Percentiles rank a stretch among this genome's conserved stretches.
Conservation (phyloP, 345 rosid species). For the Syzygium aromaticum region DNA sequence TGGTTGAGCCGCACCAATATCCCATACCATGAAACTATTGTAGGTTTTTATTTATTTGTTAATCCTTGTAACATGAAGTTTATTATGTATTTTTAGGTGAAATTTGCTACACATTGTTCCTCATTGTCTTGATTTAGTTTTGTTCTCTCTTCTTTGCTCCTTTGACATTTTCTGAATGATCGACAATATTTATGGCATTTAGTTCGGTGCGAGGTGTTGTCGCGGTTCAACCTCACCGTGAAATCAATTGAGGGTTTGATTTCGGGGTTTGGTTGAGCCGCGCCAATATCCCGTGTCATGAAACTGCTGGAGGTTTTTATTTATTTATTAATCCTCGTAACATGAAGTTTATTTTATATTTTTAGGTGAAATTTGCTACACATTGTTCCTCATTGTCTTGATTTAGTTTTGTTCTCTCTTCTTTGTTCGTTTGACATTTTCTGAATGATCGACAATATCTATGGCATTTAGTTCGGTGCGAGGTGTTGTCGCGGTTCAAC, state of each 20-base stretch:
- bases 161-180: background rate
- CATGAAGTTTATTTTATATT: background rate
- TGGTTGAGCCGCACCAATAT: background rate
- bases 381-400: background rate
- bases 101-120: background rate
- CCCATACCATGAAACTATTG: fast-evolving
- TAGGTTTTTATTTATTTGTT: background rate
- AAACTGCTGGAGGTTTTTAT: too few species aligned
- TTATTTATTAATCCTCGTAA: too few species aligned
- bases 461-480: background rate
- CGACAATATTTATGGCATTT: background rate
- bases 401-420: background rate
- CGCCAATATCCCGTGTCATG: background rate
- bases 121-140: background rate
- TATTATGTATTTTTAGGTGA: background rate
- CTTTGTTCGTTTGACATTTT: background rate
- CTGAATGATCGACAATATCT: background rate
- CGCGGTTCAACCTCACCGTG: background rate
- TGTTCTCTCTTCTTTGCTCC: background rate
- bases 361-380: background rate
- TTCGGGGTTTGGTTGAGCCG: background rate
- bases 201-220: background rate
- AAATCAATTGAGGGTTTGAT: background rate
- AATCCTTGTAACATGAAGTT: background rate
- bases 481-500: background rate